phyloP scores from a whole-genome alignment of 441 rosid genomes.

The Populus hybrid region DNA sequence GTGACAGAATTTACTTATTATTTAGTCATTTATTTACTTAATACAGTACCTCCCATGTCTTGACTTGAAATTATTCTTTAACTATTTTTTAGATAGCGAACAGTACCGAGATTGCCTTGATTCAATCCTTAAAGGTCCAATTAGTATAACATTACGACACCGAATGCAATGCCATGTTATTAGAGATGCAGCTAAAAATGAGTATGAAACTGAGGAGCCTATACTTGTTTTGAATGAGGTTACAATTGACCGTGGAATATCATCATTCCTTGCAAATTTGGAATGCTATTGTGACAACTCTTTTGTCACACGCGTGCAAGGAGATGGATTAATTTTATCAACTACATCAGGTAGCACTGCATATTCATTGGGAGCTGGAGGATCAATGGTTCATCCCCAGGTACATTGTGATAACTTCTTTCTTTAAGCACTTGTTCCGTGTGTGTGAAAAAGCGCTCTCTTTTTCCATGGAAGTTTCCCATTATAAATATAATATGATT shows the following conservation, averaged over 20 bases:
- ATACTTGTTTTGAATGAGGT: conserved; percentile 90
- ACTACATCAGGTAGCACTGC: conserved; percentile 99
- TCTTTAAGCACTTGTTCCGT: background rate
- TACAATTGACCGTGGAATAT: conserved; percentile 94
- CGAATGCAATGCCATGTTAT: conserved; percentile 78
- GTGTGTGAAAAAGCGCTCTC: background rate
- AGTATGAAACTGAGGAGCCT: conserved; percentile 69
- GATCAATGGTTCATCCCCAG: conserved; percentile 99
- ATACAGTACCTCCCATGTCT: background rate
- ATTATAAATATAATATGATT: background rate
- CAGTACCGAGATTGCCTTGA: conserved; percentile 77
- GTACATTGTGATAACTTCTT: conserved; percentile 25
- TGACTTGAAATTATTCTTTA: conserved; percentile 34
- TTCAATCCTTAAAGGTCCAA: conserved; percentile 75
- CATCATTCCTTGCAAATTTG: conserved; percentile 88
- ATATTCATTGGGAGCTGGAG: conserved; percentile 97
- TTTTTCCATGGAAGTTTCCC: background rate
- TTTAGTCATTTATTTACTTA: background rate
- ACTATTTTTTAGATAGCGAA: conserved; percentile 69
- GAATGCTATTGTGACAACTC: conserved; percentile 95
- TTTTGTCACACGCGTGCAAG: conserved; percentile 94
- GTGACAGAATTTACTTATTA: background rate
- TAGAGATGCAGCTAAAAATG: conserved; percentile 77
- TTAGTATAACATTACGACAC: conserved; percentile 88
- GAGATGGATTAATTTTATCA: conserved; percentile 91